A percentile compares a stretch with the other conserved stretches of the same genome.
Conservation (phyloP, 2,329 filamentous ascomycete genomes). For the Falciphora oryzae region DNA sequence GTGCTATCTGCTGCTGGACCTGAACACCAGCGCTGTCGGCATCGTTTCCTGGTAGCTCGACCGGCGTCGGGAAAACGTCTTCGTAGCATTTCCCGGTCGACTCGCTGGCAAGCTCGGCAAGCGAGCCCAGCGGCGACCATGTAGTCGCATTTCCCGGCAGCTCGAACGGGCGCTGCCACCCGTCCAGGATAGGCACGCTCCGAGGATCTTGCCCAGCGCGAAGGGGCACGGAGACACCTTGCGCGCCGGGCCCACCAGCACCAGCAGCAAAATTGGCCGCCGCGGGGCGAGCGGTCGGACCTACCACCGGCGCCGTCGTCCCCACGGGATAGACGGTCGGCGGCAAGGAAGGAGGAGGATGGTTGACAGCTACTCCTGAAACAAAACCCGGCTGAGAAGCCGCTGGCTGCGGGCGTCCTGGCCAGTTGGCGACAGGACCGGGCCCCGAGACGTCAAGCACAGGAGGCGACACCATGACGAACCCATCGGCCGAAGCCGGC, state of each 20-base stretch:
- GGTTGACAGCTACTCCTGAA: not conserved
- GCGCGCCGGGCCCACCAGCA: too few relatives aligned
- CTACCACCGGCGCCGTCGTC: too few relatives aligned
- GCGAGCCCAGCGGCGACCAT: constrained; percentile 36
- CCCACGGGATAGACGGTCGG: not conserved
- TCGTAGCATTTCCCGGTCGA: constrained; percentile 33
- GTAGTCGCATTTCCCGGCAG: constrained; percentile 21
- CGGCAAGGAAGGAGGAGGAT: not conserved
- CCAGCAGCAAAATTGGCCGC: not conserved
- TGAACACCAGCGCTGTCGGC: constrained; percentile 22
- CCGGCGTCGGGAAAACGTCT: constrained; percentile 37
- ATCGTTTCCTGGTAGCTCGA: constrained; percentile 38
- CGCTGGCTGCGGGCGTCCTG: not conserved
- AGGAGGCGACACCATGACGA: not conserved
- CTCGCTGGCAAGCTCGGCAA: constrained; percentile 43
- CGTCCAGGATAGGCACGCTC: constrained; percentile 28
- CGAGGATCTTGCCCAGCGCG: not conserved
- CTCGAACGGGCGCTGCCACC: constrained; percentile 27
- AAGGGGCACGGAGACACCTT: not conserved
- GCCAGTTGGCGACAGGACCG: not conserved
- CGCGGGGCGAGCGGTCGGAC: too few relatives aligned
- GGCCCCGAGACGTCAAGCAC: not conserved
- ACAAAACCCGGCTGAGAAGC: not conserved
- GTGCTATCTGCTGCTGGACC: constrained; percentile 5
- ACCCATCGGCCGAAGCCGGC: not conserved